Conservation (phyloP, 2,329 filamentous ascomycete species). For the Colletotrichum gigasporum region DNA sequence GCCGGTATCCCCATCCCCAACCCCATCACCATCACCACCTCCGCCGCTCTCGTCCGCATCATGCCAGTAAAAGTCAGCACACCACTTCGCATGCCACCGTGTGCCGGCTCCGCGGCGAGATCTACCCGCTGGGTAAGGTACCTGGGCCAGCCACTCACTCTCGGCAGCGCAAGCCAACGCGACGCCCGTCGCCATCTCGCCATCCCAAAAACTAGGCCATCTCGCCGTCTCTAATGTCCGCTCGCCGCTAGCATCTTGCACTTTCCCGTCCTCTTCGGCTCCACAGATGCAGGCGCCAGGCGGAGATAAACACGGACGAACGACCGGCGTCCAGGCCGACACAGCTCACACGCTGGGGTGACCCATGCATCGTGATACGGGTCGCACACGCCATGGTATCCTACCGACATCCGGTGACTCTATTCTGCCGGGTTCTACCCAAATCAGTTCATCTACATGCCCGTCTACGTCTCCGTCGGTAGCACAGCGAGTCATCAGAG, state of each 20-base stretch:
- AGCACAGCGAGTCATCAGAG: neutral
- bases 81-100: neutral
- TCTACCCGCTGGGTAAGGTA: conserved; percentile 27
- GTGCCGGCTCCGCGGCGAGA: conserved; percentile 14
- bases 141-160: neutral
- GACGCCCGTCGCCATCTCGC: neutral
- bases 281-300: too few relatives aligned
- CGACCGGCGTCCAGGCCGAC: too few relatives aligned
- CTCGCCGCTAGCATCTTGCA: too few relatives aligned
- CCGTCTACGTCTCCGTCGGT: conserved; percentile 1
- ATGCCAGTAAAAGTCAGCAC: neutral
- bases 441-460: neutral
- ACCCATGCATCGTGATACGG: neutral
- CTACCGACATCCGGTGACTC: conserved; percentile 1
- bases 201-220: neutral
- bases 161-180: neutral
- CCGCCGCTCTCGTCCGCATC: neutral
- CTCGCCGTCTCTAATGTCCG: neutral
- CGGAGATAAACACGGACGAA: too few relatives aligned
- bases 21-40: neutral
- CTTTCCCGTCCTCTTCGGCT: too few relatives aligned
- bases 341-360: neutral
- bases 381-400: neutral
- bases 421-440: neutral
- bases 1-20: neutral